These are phyloP conservation scores for Chloropicon primus DNA, from an alignment of 139 green algal genomes.

Conservation along the genomic window DNA sequence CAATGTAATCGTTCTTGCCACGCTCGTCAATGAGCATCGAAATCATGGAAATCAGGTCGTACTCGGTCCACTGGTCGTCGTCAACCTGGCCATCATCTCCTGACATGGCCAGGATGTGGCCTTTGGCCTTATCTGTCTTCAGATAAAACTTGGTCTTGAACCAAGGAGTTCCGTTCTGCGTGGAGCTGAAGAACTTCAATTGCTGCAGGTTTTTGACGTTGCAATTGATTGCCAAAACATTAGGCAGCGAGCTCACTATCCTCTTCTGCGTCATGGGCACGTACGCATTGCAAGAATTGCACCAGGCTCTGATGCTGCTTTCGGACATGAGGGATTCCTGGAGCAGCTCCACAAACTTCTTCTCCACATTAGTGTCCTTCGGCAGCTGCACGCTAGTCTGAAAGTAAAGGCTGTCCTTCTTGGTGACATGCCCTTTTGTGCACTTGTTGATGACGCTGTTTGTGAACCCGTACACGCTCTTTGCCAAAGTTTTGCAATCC, in stretches of 20 bases:
- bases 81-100: not conserved
- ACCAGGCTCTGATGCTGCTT: not conserved
- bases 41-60: conserved; percentile 60
- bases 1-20: conserved; percentile 14
- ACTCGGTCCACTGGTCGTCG: conserved; percentile 20
- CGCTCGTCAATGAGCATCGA: conserved; percentile 45
- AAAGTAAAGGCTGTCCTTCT: not conserved
- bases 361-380: not conserved
- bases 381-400: not conserved
- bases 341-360: not conserved
- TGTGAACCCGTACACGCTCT: not conserved
- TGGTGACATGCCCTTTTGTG: not conserved
- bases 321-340: not conserved
- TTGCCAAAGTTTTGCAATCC: not conserved
- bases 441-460: not conserved
- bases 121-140: not conserved
- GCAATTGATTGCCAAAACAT: not conserved
- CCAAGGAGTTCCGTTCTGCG: not conserved
- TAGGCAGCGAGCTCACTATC: not conserved
- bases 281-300: not conserved
- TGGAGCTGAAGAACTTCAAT: not conserved
- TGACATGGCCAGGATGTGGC: not conserved
- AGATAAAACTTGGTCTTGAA: not conserved
- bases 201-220: not conserved
- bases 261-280: not conserved